These are phyloP conservation scores for Termitomyces titanicus DNA, from an alignment of 768 basidiomycete species.

Conservation along the genomic window DNA sequence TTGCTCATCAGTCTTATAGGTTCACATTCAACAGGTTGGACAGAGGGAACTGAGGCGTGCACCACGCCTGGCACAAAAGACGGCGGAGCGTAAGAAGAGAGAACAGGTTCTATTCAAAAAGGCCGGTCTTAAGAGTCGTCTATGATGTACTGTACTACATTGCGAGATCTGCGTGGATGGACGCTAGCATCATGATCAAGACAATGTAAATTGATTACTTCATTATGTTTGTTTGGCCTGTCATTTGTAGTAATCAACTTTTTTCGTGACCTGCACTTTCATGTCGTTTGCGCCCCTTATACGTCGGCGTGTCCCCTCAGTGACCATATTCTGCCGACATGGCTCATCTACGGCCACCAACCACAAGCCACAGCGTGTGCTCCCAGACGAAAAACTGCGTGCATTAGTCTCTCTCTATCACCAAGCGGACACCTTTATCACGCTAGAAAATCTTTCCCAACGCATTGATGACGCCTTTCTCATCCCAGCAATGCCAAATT, in stretches of 20 bases:
- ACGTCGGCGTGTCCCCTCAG: conserved; percentile 9
- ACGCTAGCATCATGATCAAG: too few relatives aligned
- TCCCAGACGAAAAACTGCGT: conserved; percentile 59
- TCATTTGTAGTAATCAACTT: too few relatives aligned
- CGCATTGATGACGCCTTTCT: conserved; percentile 67
- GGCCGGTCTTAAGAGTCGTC: conserved; percentile 55
- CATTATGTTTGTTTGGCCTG: neutral
- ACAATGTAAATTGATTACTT: too few relatives aligned
- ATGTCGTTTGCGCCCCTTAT: conserved; percentile 14
- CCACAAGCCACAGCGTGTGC: conserved; percentile 25
- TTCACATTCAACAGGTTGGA: conserved; percentile 95
- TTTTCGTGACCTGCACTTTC: neutral
- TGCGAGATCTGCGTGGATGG: too few relatives aligned
- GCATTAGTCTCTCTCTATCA: conserved; percentile 79
- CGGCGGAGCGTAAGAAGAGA: conserved; percentile 52
- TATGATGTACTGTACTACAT: conserved; percentile 20
- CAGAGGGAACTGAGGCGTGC: conserved; percentile 83
- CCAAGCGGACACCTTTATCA: conserved; percentile 68
- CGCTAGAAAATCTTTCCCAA: conserved; percentile 60
- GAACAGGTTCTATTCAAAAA: conserved; percentile 59
- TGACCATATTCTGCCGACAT: conserved; percentile 13
- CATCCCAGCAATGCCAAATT: too few relatives aligned
- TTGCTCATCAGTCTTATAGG: conserved; percentile 36
- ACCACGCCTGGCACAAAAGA: conserved; percentile 50
- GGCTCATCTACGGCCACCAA: conserved; percentile 19